These are phyloP conservation scores for Saposhnikovia divaricata DNA, from an alignment of 129 eudicot genomes.

Conservation along the genomic window DNA sequence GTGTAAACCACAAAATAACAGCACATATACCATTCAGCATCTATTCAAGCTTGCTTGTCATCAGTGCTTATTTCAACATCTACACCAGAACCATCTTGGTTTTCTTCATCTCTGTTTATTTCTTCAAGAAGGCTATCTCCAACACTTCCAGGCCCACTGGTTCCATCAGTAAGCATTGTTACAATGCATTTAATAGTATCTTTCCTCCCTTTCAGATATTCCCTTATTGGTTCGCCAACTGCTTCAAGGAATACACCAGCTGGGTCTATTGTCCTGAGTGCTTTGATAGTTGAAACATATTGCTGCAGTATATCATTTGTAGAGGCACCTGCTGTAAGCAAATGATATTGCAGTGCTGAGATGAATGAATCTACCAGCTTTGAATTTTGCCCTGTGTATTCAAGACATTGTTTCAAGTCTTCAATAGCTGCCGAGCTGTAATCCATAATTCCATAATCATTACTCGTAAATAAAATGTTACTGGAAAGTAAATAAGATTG, in stretches of 20 bases:
- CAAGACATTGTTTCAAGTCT: conserved; percentile 90
- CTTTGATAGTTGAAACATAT: conserved; percentile 94
- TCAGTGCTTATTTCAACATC: conserved; percentile 77
- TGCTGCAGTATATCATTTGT: conserved; percentile 91
- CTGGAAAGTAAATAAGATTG: background rate
- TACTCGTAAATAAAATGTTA: background rate
- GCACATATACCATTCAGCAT: conserved; percentile 54
- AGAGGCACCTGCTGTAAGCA: conserved; percentile 96
- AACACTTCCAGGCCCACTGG: conserved; percentile 66
- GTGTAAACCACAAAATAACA: background rate
- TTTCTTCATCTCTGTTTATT: conserved; percentile 87
- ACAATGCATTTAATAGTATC: conserved; percentile 97
- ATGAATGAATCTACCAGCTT: conserved; percentile 92
- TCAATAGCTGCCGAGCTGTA: conserved; percentile 94
- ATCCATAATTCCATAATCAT: conserved; percentile 8
- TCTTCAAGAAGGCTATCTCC: conserved; percentile 99
- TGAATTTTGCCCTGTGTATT: conserved; percentile 91
- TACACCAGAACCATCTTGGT: no score
- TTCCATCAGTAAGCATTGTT: conserved; percentile 97
- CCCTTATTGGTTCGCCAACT: conserved; percentile 97
- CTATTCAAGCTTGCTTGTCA: conserved; percentile 92
- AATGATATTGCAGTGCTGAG: conserved; percentile 64
- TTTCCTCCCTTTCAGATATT: conserved; percentile 83
- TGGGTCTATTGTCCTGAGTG: conserved; percentile 94
- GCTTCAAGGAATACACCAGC: conserved; percentile 97